Base-by-base conservation (phyloP, 176 grass and related monocot species). In the Saccharum spontaneum region DNA sequence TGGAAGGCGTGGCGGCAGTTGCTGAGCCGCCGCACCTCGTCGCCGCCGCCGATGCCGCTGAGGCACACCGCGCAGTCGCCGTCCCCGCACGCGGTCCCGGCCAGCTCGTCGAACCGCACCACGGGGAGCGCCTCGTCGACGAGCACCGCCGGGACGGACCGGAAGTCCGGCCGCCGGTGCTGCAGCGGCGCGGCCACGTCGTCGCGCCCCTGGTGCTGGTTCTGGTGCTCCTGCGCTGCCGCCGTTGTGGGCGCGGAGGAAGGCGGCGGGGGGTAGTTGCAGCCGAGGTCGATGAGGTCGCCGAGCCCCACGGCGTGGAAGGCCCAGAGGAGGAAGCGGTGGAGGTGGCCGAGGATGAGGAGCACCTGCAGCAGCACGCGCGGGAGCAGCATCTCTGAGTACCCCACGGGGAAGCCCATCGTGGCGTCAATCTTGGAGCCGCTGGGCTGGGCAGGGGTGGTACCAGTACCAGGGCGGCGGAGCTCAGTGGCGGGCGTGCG, bases 1-100 rank as follows among this genome's bases (percentile, higher is more conserved):
- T 98, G 95, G 85, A 95, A 98, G 70, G 93, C 91, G 79, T 98
- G 95, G 71, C 92, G 75, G 95, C 95, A 95, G 79, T 89, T 93
- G 67, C 67, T 6, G 20, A 94, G 89, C 33, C 59, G 89, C 37
- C 91, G 89, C 75, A 98, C 95, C 91, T 95, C 95, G 87, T 95
- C 93, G 4, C 8, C 71, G 28, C 62, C 93, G 67, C 9, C 89
- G 89, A 98, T 76, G 83, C 86, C 91, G 88, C 80, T 30, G 72
- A 98, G 86, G 83, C 95, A 98, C 50, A 95, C 95, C 0, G 93
- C 83, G 83, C 95, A 95, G 85, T 91, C 89, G 75, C 75, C 74
- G 74, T n/a, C 84, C 10, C 49, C 82, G 84, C 90, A 86, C 60
- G 38, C 71, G 1, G 28, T 44, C 0, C 43, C 84, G 10, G 73